Percentiles rank a stretch among this genome's conserved stretches.
These are phyloP conservation scores for Musa balbisiana DNA, from an alignment of 202 grass and related monocot genomes.

Conservation along the genomic window DNA sequence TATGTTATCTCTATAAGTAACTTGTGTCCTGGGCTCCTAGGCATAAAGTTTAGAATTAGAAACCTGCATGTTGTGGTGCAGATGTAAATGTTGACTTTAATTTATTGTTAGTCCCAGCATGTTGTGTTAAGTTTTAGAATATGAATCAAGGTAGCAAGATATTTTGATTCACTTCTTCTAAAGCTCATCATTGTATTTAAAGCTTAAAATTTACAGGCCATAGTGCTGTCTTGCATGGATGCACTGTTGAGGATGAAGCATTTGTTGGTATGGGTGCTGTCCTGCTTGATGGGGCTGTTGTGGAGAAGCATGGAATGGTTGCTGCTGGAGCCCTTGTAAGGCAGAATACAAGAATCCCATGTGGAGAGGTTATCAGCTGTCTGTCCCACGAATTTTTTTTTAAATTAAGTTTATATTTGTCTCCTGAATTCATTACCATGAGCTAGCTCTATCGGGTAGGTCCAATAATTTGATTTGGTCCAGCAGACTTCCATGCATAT, in stretches of 20 bases:
- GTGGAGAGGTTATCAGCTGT: constrained; percentile 65
- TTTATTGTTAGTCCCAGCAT: too few relatives aligned
- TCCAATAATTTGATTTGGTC: too few relatives aligned
- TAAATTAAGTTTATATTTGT: not conserved
- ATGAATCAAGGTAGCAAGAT: not conserved
- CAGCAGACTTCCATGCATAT: too few relatives aligned
- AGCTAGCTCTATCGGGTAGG: too few relatives aligned
- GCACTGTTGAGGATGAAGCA: constrained; percentile 77
- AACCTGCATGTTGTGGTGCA: not conserved
- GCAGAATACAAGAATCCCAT: constrained; percentile 88
- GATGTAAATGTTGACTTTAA: too few relatives aligned
- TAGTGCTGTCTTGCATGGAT: constrained; percentile 83
- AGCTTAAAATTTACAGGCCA: constrained; percentile 42
- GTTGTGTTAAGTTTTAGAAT: not conserved
- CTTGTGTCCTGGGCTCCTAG: not conserved
- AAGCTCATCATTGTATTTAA: not conserved
- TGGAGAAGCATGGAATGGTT: constrained; percentile 93
- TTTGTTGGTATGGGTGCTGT: constrained; percentile 98
- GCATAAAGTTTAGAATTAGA: not conserved
- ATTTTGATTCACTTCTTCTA: not conserved
- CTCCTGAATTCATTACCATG: not conserved
- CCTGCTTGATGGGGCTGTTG: constrained; percentile 78
- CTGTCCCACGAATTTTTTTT: not conserved
- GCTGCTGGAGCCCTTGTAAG: constrained; percentile 86
- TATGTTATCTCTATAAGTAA: not conserved